Base-by-base conservation (phyloP, 2,329 filamentous ascomycete species). In the Fusarium nisikadoi region DNA sequence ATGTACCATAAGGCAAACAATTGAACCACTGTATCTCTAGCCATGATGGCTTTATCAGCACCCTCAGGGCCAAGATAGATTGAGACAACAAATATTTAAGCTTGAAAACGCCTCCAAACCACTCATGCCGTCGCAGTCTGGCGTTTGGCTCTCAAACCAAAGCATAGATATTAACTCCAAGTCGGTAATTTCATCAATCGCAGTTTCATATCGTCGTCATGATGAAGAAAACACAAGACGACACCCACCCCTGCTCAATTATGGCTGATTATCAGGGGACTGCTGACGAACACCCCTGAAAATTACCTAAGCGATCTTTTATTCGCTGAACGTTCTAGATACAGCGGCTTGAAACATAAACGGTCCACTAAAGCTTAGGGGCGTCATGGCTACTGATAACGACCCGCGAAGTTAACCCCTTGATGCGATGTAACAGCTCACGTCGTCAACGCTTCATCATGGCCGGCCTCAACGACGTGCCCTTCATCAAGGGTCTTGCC, bases 401-500 rank as follows among this genome's bases (percentile, higher is more conserved):
- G 41, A 45, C 64, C 35, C n/a, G 38, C 38, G 20, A 42, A 47
- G 41, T 54, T 25, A 53, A 45, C 39, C 55, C 55, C 35, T 57
- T 29, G 52, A 39, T 59, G 62, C 71, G 38, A 73, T 73, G 58
- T 73, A 58, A 63, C 38, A 41, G 27, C 33, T 55, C 27, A 43
- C 45, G 49, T 25, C 45, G 49, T 25, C 39, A 38, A 67, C 29
- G 36, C 54, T 61, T 60, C 29, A 68, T 56, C 57, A 85, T 85
- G 83, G 82, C 83, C 59, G 83, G 82, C 80, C 70, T 84, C 78
- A 79, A 80, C 75, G 79, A 82, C 67, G 80, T 83, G 77, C 80
- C 82, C 60, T 75, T 83, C 46, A 76, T 89, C 67, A 85, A 87
- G 76, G 80, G 81, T 54, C 83, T 94, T 56, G 91, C 92, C 65